Evolutionary conservation across 495 filamentous ascomycete genomes (phyloP), one percentile per base, ranked within the genome.

Genomic region (Podospora bellae-mahoneyi): DNA sequence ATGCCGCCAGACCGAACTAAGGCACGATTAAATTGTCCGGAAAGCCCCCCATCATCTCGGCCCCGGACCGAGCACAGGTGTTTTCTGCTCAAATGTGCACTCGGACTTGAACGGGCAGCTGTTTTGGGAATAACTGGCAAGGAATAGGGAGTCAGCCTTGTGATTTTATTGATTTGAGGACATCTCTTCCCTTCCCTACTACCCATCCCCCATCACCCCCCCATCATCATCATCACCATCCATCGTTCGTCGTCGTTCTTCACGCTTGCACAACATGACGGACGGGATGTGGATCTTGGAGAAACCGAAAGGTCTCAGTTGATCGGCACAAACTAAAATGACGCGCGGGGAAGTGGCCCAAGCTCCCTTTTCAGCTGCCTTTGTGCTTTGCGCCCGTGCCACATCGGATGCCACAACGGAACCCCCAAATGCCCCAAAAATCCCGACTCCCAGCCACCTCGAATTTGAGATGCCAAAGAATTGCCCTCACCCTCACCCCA

Each of bases 311-410:
- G 39, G 39, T 16, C 9, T 16, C 15, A 48, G 39, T 48, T 48
- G 39, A 48, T 48, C 39, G 39, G 39, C 39, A 48, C 39, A 16
- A 16, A 16, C 39, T 48, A 48, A 48, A 48, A 48, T 48, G 39
- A 48, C 39, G 39, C 15, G 39, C 39, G 39, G 39, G 39, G 39
- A 48, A 48, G 55, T 58, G 55, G 55, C 55, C 55, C 55, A 58
- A 58, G 55, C 55, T 58, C 55, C 55, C 55, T 19, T 58, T 58
- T 58, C 55, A 58, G 55, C 55, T 58, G 3, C 18, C 18, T 7
- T 26, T 20, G 55, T 58, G 55, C 55, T 23, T 23, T 48, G 39
- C 15, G 39, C 39, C 39, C 39, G 39, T 48, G 39, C 39, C 39
- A 48, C 39, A 48, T 48, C 39, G 39, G 39, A 48, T 48, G 39